Percentiles rank a stretch among this genome's conserved stretches.
phyloP scores from a whole-genome alignment of 2,329 filamentous ascomycete species.

The Aureobasidium vineae region DNA sequence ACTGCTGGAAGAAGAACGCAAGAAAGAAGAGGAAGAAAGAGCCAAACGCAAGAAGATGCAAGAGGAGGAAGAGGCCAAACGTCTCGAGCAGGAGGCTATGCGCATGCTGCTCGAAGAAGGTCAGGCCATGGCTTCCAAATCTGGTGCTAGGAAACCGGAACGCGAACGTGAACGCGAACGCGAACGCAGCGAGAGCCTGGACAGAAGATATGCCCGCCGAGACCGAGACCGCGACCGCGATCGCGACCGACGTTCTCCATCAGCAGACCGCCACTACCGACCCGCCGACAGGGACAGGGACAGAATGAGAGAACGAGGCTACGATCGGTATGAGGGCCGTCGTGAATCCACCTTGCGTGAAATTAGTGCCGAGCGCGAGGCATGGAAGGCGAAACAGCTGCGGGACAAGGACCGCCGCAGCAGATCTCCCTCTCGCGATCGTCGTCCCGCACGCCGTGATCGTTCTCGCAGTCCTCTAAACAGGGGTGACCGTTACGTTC shows the following conservation, averaged over 20 bases:
- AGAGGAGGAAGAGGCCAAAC: slow-evolving; percentile 51
- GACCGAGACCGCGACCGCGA: slow-evolving; percentile 13
- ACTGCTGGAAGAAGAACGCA: slow-evolving; percentile 53
- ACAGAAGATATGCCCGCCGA: slow-evolving; percentile 26
- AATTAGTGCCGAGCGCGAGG: slow-evolving; percentile 37
- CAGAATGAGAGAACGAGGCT: slow-evolving; percentile 16
- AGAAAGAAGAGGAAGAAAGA: slow-evolving; percentile 49
- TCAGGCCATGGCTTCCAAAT: slow-evolving; percentile 54
- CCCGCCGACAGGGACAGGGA: slow-evolving; percentile 26
- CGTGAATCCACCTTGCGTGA: slow-evolving; percentile 35
- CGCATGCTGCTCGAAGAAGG: slow-evolving; percentile 56
- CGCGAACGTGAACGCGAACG: slow-evolving; percentile 49
- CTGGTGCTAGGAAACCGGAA: slow-evolving; percentile 32
- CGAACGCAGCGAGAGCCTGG: slow-evolving; percentile 36
- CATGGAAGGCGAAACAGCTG: slow-evolving; percentile 36
- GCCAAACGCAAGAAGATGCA: slow-evolving; percentile 43
- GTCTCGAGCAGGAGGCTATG: slow-evolving; percentile 56
- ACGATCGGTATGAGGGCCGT: slow-evolving; percentile 22
- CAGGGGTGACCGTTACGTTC: slow-evolving; percentile 23
- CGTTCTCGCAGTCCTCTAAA: slow-evolving; percentile 23
- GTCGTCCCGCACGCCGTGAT: slow-evolving; percentile 32
- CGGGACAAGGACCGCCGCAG: slow-evolving; percentile 27
- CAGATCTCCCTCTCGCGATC: slow-evolving; percentile 23
- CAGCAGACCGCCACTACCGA: slow-evolving; percentile 25
- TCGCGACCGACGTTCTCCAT: slow-evolving; percentile 4